Evolutionary conservation across 306 rosid genomes (phyloP).

Genomic region (Pterocarpus santalinus): DNA sequence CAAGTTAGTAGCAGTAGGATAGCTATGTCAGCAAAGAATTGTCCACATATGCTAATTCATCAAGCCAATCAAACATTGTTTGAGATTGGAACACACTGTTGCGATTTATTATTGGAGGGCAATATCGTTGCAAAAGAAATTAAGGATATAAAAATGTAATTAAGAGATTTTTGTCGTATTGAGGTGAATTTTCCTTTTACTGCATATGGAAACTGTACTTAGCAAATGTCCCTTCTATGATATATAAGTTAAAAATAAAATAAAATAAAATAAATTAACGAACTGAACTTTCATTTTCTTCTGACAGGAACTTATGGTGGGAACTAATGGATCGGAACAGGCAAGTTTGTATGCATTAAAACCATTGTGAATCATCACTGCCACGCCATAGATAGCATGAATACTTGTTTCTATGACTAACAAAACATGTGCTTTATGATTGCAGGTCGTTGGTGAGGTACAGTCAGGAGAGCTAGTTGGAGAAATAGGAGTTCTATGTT

Average conservation of each 20-base stretch:
- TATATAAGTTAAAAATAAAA: neutral
- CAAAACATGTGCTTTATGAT: slow-evolving; percentile 32
- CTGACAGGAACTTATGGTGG: slow-evolving; percentile 68
- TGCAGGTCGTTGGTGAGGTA: slow-evolving; percentile 69
- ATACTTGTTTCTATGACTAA: slow-evolving; percentile 16
- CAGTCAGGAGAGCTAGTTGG: slow-evolving; percentile 67
- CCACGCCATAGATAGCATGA: neutral
- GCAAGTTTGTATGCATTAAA: slow-evolving; percentile 51
- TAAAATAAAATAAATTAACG: neutral
- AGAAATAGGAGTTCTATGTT: slow-evolving; percentile 82
- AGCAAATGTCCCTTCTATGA: slow-evolving; percentile 10
- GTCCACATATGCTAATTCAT: slow-evolving; percentile 8
- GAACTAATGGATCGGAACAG: slow-evolving; percentile 62
- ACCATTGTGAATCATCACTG: slow-evolving; percentile 5
- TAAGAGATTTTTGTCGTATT: neutral
- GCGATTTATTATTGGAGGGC: neutral
- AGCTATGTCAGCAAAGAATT: neutral
- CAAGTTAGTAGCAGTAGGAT: neutral
- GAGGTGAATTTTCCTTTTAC: neutral
- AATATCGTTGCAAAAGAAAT: slow-evolving; percentile 16
- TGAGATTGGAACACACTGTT: neutral
- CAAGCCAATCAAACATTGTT: neutral
- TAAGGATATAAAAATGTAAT: neutral
- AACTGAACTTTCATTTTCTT: slow-evolving; percentile 40
- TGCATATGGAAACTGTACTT: neutral